Conservation (phyloP, 495 filamentous ascomycete species). For the Arthonia radiata region DNA sequence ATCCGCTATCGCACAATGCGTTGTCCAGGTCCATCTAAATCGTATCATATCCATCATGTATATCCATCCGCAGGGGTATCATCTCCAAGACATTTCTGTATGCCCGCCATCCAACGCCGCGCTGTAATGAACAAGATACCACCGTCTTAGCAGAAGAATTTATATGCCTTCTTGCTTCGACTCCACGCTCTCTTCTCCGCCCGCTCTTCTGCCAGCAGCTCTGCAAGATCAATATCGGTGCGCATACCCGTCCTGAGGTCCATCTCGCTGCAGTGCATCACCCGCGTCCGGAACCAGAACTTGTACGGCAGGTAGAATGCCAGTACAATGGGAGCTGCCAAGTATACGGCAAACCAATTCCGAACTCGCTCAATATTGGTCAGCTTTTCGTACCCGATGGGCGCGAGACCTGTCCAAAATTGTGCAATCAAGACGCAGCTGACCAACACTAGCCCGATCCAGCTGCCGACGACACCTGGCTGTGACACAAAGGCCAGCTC, state of each 20-base stretch:
- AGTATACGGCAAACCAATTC: conserved; percentile 55
- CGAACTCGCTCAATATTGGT: conserved; percentile 20
- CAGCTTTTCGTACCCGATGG: conserved; percentile 30
- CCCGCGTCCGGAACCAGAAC: conserved; percentile 42
- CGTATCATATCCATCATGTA: too few relatives aligned
- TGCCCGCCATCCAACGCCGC: too few relatives aligned
- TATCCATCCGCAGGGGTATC: too few relatives aligned
- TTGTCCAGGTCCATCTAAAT: too few relatives aligned
- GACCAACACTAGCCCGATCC: conserved; percentile 62
- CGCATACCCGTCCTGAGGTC: conserved; percentile 72
- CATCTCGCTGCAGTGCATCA: conserved; percentile 43
- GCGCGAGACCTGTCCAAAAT: conserved; percentile 79
- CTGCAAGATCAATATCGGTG: conserved; percentile 57
- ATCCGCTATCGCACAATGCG: too few relatives aligned
- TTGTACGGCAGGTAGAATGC: conserved; percentile 58
- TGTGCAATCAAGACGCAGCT: conserved; percentile 63
- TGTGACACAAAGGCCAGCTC: conserved; percentile 67
- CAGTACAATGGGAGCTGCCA: conserved; percentile 64
- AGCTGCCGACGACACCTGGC: conserved; percentile 59
- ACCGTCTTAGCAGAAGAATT: conserved; percentile 13
- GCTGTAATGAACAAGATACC: conserved; percentile 1
- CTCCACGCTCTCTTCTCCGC: conserved; percentile 53
- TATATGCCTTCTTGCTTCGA: conserved; percentile 57
- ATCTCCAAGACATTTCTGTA: too few relatives aligned
- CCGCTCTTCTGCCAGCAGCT: conserved; percentile 50